phyloP scores from a whole-genome alignment of 106 monocot species.

The Platanthera zijinensis region DNA sequence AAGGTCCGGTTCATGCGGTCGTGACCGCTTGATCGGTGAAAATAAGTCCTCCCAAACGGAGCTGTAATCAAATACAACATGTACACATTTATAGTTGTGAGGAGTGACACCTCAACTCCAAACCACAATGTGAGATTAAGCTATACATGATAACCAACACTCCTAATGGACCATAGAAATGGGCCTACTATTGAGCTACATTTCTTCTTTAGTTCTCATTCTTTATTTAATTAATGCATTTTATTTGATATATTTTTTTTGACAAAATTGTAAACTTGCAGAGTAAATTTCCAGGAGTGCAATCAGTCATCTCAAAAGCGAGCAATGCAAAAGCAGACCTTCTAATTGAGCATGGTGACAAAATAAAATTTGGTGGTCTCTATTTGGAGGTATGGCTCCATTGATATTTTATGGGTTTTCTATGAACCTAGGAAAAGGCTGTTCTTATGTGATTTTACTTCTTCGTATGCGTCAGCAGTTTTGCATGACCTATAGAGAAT shows the following conservation, averaged over 20 bases:
- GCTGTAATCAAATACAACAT: too few relatives aligned
- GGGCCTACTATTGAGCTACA: background rate
- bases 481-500: background rate
- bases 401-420: background rate
- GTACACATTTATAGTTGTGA: too few relatives aligned
- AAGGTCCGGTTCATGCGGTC: too few relatives aligned
- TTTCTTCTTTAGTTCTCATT: background rate
- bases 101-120: too few relatives aligned
- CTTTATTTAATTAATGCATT: background rate
- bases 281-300: constrained; percentile 65
- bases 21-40: too few relatives aligned
- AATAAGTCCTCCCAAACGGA: too few relatives aligned
- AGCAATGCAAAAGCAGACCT: constrained; percentile 81
- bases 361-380: constrained; percentile 70
- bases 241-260: background rate
- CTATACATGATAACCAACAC: too few relatives aligned
- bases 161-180: too few relatives aligned
- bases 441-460: background rate
- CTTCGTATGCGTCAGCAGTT: background rate
- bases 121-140: too few relatives aligned
- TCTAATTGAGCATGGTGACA: constrained; percentile 64
- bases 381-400: constrained; percentile 60
- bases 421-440: background rate
- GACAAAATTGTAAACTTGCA: constrained; percentile 17
- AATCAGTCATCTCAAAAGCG: constrained; percentile 71